Base-by-base conservation (phyloP, 345 rosid genomes). In the Arabidopsis suecica region DNA sequence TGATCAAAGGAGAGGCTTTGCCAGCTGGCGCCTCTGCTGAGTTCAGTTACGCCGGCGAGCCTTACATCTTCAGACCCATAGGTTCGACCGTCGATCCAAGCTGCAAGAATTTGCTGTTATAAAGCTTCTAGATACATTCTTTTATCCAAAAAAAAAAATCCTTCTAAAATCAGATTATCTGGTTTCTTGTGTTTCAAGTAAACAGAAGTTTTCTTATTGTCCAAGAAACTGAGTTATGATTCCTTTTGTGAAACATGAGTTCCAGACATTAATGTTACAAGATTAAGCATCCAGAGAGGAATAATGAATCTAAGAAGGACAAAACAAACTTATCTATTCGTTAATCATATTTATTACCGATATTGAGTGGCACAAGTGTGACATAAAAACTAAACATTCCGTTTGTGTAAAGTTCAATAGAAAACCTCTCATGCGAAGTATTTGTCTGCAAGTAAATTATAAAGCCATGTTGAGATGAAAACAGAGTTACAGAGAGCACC, bases 31-130 rank as follows among this genome's bases (percentile, higher is more conserved):
- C 48, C 47, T 40, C 61, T 22, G 74, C 62, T 61, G 18, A 40
- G n/a, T 76, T 76, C 69, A 69, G 16, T 64, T 69, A 76, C 58
- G 58, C 51, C 18, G 80, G 71, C 1, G 18, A 62, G 50, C 74
- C 65, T 69, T 69, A 69, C 65, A 57, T 69, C 22, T 57, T 69
- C 45, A 41, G 44, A 56, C 68, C 65, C 57, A 65, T 45, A 38
- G 70, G 59, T 62, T 76, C 65, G 58, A 36, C 36, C 22, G 75
- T 75, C 55, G 69, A 54, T 34, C 69, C 41, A 44, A 55, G 34
- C 45, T 76, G 64, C 53, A 54, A 54, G 10, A 20, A 12, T 37
- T 9, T 3, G 1, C 40, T 32, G 22, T 56, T 3, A 32, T 56
- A 56, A 2, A 2, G 10, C 36, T 30, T 55, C 20, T 45, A 45